Percentiles rank a stretch among this genome's conserved stretches.
Conservation (phyloP, 371 early-diverging fungal genomes). For the Mortierella sp. region DNA sequence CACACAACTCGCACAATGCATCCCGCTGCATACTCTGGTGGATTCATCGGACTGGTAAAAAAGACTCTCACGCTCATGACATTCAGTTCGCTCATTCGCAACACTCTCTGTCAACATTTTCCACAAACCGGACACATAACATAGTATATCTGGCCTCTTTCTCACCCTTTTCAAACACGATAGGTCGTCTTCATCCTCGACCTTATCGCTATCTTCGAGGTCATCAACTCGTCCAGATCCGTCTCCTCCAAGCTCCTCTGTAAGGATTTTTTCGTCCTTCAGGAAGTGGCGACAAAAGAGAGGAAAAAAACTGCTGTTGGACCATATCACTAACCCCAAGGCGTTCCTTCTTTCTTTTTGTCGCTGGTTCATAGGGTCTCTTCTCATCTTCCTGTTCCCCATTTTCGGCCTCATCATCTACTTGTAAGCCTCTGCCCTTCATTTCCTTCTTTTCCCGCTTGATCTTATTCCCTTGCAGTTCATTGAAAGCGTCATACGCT, state of each 20-base stretch:
- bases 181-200: constrained; percentile 67
- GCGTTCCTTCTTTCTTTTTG: neutral
- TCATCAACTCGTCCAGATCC: constrained; percentile 67
- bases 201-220: constrained; percentile 71
- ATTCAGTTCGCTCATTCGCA: neutral
- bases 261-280: constrained; percentile 5
- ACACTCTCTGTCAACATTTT: neutral
- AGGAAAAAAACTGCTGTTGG: neutral
- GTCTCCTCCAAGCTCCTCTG: constrained; percentile 56
- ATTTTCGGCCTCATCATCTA: constrained; percentile 69
- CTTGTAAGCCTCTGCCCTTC: constrained; percentile 64
- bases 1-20: constrained; percentile 20
- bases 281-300: neutral
- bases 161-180: neutral
- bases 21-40: constrained; percentile 38
- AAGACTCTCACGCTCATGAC: neutral
- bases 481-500: neutral
- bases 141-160: neutral
- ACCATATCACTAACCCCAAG: neutral
- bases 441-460: neutral
- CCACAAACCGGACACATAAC: neutral
- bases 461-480: neutral
- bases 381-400: constrained; percentile 73
- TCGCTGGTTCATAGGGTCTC: constrained; percentile 59
- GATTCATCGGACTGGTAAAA: constrained; percentile 40